A percentile compares a stretch with the other conserved stretches of the same genome.
phyloP scores from a whole-genome alignment of 78 protist species.

The Diacronema lutheri region DNA sequence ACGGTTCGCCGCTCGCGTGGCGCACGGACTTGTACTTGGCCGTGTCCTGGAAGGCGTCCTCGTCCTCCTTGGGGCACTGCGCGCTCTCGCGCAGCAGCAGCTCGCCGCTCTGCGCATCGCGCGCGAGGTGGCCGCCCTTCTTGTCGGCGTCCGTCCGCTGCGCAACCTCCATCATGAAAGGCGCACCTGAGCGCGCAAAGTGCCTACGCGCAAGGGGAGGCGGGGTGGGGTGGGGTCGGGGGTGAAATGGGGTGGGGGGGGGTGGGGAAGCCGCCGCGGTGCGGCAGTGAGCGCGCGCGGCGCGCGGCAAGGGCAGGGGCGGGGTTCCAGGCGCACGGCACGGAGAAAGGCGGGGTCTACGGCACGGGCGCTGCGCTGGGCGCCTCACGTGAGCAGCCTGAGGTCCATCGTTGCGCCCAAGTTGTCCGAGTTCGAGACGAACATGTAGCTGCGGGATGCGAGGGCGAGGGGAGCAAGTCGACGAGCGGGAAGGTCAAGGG shows the following conservation, averaged over 20 bases:
- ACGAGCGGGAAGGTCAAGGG: too few relatives aligned
- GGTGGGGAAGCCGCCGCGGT: too few relatives aligned
- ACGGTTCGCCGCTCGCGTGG: too few relatives aligned
- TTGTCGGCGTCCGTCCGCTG: conserved; percentile 93
- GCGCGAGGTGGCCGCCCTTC: conserved; percentile 95
- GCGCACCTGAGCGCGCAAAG: background rate
- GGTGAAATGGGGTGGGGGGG: too few relatives aligned
- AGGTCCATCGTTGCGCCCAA: conserved; percentile 94
- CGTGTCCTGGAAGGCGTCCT: conserved; percentile 77
- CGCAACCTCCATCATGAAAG: conserved; percentile 77
- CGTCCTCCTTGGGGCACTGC: conserved; percentile 77
- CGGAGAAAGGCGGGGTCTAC: too few relatives aligned
- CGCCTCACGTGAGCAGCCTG: conserved; percentile 23
- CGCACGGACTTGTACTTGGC: conserved; percentile 81
- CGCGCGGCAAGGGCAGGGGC: too few relatives aligned
- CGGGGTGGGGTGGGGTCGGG: too few relatives aligned
- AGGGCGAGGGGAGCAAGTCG: too few relatives aligned
- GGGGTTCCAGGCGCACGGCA: too few relatives aligned
- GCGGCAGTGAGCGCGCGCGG: too few relatives aligned
- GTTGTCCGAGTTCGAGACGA: conserved; percentile 96
- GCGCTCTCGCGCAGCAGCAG: conserved; percentile 85
- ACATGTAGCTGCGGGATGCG: conserved; percentile 78
- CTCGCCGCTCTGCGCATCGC: conserved; percentile 50
- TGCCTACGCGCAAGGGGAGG: too few relatives aligned
- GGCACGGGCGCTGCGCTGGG: too few relatives aligned